Percentiles rank a stretch among this genome's conserved stretches.
These are phyloP conservation scores for Pholiota microspora DNA, from an alignment of 768 basidiomycete genomes.

Conservation along the genomic window DNA sequence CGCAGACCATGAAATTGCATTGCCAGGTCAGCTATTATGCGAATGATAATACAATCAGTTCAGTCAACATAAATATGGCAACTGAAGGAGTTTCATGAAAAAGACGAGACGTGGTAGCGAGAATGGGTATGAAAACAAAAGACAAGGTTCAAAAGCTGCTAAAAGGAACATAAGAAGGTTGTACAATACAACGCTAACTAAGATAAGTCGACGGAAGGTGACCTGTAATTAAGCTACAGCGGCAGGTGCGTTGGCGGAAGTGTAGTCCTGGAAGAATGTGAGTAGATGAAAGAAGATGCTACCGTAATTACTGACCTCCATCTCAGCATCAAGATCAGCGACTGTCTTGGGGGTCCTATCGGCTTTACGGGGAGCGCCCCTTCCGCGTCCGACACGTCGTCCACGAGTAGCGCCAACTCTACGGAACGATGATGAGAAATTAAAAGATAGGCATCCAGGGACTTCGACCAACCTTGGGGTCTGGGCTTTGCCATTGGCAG, in stretches of 20 bases:
- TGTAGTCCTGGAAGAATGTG: constrained; percentile 54
- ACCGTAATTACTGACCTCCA: constrained; percentile 91
- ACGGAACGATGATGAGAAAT: constrained; percentile 15
- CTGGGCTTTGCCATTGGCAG: constrained; percentile 28
- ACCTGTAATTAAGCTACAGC: constrained; percentile 27
- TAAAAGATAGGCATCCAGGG: neutral
- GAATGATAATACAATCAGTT: constrained; percentile 17
- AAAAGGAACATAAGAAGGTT: constrained; percentile 8
- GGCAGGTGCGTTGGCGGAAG: constrained; percentile 51
- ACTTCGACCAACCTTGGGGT: constrained; percentile 28
- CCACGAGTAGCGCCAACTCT: constrained; percentile 39
- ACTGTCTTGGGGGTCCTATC: constrained; percentile 77
- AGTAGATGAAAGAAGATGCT: neutral
- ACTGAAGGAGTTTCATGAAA: neutral
- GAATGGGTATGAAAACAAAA: constrained; percentile 18
- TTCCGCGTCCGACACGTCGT: constrained; percentile 44
- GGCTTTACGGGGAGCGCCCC: constrained; percentile 42
- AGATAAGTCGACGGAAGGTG: constrained; percentile 12
- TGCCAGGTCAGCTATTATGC: constrained; percentile 14
- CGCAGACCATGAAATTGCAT: constrained; percentile 7
- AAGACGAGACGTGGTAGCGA: constrained; percentile 10
- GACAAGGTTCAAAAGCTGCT: constrained; percentile 9
- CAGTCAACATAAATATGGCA: constrained; percentile 9
- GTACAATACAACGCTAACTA: constrained; percentile 16
- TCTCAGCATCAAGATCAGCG: constrained; percentile 95